Conservation (phyloP, 768 basidiomycete species). For the Collybia mongolica region DNA sequence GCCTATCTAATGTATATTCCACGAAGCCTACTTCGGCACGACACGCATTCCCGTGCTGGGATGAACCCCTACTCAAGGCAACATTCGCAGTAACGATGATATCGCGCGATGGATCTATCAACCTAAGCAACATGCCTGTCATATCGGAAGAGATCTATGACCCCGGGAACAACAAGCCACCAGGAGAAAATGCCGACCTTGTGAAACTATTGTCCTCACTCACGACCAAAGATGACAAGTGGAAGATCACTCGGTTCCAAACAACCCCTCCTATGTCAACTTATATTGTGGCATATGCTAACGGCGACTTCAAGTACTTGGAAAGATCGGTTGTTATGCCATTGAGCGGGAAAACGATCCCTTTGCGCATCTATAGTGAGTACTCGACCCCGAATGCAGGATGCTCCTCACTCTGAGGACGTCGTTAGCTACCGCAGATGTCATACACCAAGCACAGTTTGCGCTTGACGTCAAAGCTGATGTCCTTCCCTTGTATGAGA, state of each 20-base stretch:
- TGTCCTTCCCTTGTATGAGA: conserved; percentile 88
- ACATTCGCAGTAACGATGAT: conserved; percentile 77
- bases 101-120: conserved; percentile 72
- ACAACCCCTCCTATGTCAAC: conserved; percentile 86
- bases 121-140: conserved; percentile 85
- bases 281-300: conserved; percentile 87
- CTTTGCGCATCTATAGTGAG: conserved; percentile 80
- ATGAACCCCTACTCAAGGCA: conserved; percentile 89
- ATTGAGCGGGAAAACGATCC: conserved; percentile 75
- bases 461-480: conserved; percentile 83
- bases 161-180: conserved; percentile 21
- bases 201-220: conserved; percentile 41
- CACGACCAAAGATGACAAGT: conserved; percentile 40
- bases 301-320: conserved; percentile 72
- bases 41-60: conserved; percentile 86
- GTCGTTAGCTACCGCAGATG: conserved; percentile 68
- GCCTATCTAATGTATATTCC: conserved; percentile 2
- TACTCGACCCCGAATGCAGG: not conserved
- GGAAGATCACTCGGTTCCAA: conserved; percentile 84
- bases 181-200: conserved; percentile 28
- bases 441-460: conserved; percentile 82
- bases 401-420: conserved; percentile 1
- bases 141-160: conserved; percentile 54
- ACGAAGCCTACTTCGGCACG: conserved; percentile 81
- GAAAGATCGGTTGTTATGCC: conserved; percentile 79